Conservation (phyloP, 345 rosid species). For the Eutrema japonicum region DNA sequence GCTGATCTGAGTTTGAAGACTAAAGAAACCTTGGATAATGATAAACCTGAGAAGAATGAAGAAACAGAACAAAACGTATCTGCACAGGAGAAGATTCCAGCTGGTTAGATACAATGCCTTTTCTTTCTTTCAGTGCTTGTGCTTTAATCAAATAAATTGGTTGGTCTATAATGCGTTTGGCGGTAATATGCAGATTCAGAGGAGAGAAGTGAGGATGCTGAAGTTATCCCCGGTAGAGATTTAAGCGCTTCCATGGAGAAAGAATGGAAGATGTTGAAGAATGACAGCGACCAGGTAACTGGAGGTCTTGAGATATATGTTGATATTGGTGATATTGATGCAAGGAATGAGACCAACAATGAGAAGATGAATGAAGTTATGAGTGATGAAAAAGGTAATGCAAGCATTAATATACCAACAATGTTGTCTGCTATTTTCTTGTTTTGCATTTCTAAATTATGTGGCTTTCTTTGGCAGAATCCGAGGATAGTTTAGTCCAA, state of each 20-base stretch:
- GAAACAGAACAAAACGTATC: slow-evolving; percentile 24
- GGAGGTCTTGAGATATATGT: slow-evolving; percentile 9
- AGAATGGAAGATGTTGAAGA: slow-evolving; percentile 40
- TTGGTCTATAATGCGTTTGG: not conserved
- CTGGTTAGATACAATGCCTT: slow-evolving; percentile 29
- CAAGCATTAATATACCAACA: not conserved
- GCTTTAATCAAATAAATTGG: not conserved
- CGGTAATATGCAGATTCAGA: slow-evolving; percentile 32
- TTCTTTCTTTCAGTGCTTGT: slow-evolving; percentile 7
- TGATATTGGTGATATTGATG: slow-evolving; percentile 24
- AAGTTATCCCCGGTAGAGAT: slow-evolving; percentile 37
- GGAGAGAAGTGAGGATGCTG: slow-evolving; percentile 24
- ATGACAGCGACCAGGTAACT: slow-evolving; percentile 7
- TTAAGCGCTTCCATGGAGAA: slow-evolving; percentile 41
- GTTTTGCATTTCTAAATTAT: not conserved
- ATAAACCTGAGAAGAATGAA: slow-evolving; percentile 14
- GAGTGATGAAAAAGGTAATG: slow-evolving; percentile 26
- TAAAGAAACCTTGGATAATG: slow-evolving; percentile 21
- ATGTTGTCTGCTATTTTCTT: not conserved
- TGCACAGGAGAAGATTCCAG: slow-evolving; percentile 14
- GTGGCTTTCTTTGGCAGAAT: slow-evolving; percentile 15
- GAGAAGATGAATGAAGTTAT: slow-evolving; percentile 17
- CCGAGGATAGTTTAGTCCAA: slow-evolving; percentile 15
- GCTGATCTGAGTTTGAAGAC: slow-evolving; percentile 56
- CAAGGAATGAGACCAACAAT: slow-evolving; percentile 19